Evolutionary conservation across 257 asterid genomes (phyloP), one percentile per base, ranked within the genome.

Genomic region (Petunia axillaris): DNA sequence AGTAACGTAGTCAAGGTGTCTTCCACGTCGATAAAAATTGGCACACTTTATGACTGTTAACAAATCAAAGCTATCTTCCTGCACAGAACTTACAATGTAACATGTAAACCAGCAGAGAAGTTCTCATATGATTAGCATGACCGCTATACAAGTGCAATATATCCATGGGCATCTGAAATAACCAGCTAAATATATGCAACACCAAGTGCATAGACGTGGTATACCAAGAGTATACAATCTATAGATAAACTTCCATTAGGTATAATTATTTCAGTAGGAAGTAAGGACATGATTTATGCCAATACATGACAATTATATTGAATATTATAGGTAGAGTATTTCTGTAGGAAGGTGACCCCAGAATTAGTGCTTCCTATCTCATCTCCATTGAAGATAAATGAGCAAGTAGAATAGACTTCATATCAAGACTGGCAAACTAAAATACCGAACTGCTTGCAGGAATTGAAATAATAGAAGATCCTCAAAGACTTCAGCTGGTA

Each of bases 11-110:
- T 94, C 93, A 43, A 82, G 92, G 76, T 81, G 83, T 62, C 64
- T 80, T 85, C 96, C 88, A 80, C 97, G 98, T 48, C 93, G 91
- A 86, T 94, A 94, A 81, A 93, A 90, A 82, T 92, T 81, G 70
- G 95, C 79, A 48, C 86, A 91, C 60, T 62, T 89, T 80, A 94
- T 83, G 83, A 87, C 84, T 25, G 93, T 83, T 8, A 91, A 87
- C 84, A 94, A 77, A 87, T 89, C 90, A 46, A 93, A 64, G 64
- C 83, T 90, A 75, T 88, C 90, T 80, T 94, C 98, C 98, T 94
- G 94, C 80, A 82, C n/a, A 79, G 60, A 58, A 70, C 48, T 59
- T 70, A 35, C 59, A 25, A 70, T 41, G 44, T 11, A 46, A 9
- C 77, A 70, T 70, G 25, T 25, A 70, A n/a, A 57, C 77, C 77